Base-by-base conservation (phyloP, 2,329 filamentous ascomycete species). In the Onygenales sp. region DNA sequence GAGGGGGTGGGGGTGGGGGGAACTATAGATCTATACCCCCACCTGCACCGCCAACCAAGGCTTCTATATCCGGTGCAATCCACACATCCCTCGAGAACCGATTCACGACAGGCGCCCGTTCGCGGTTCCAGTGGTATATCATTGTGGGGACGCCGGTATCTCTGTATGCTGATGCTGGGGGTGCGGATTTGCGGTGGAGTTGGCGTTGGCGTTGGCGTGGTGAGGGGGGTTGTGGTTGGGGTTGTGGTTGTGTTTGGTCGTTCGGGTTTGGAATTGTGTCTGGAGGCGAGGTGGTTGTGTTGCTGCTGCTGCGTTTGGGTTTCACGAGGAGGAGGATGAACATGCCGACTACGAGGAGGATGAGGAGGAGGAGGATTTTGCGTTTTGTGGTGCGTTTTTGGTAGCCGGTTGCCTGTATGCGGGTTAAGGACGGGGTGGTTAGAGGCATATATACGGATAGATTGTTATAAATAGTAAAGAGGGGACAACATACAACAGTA, bases 331-430 rank as follows among this genome's bases (percentile, higher is more conserved):
- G 71, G 42, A 95, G 67, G 61, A 95, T 95, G 63, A 98, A 86
- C 73, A 95, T 80, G 35, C 89, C 93, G 17, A 85, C 83, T 51
- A 98, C 85, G 21, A 97, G 72, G 31, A 98, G 74, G 6, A 95
- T 71, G 17, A 98, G 76, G n/a, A 98, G 75, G 42, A 98, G 77
- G 54, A 98, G 93, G 47, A 95, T 84, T 74, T 95, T 96, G 60
- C 93, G 80, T 74, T 96, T 98, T 21, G 88, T 90, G 50, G 86
- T 86, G 66, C 84, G 86, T 68, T 83, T 84, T 75, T 98, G 93
- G 65, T 97, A 97, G 14, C 87, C 86, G 4, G 87, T 90, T 11
- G 93, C 83, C 74, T 75, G 21, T n/a, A 32, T 36, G 46, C 13
- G 14, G 17, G 21, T 21, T 38, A 38, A 9, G 38, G 14, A 5